Evolutionary conservation across 345 rosid species (phyloP).

Genomic region (Populus nigra): DNA sequence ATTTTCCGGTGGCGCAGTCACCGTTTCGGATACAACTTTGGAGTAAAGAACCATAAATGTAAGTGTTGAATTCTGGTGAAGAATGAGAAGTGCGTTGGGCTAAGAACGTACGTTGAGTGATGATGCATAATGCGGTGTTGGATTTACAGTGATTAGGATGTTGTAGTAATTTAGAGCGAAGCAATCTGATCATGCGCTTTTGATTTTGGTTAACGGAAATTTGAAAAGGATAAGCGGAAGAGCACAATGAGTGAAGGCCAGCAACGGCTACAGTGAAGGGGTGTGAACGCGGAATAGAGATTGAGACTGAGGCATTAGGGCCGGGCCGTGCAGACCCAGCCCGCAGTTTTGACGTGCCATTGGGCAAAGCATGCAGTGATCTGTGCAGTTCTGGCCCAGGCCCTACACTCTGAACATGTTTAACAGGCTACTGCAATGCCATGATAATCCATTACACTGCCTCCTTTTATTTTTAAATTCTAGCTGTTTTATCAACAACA

Average conservation of each 20-base stretch:
- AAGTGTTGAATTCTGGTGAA: constrained; percentile 39
- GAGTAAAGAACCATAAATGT: constrained; percentile 46
- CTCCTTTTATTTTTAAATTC: no score
- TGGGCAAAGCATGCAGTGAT: no score
- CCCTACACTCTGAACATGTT: no score
- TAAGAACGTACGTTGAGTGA: constrained; percentile 32
- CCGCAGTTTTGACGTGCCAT: no score
- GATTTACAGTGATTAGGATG: constrained; percentile 14
- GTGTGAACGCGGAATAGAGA: neutral
- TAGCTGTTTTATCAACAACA: no score
- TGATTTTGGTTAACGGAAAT: neutral
- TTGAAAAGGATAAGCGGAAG: neutral
- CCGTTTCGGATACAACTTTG: constrained; percentile 56
- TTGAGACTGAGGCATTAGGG: no score
- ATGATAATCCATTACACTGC: no score
- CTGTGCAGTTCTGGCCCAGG: no score
- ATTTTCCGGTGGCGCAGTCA: constrained; percentile 38
- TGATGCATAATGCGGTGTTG: constrained; percentile 8
- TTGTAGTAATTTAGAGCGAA: constrained; percentile 9
- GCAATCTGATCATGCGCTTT: constrained; percentile 41
- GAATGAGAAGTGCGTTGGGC: constrained; percentile 21
- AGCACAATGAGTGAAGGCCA: no score
- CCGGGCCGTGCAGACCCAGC: no score
- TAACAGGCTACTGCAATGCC: no score
- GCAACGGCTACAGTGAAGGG: neutral